Conservation (phyloP, 176 grass and related monocot genomes). For the Melocanna baccifera region DNA sequence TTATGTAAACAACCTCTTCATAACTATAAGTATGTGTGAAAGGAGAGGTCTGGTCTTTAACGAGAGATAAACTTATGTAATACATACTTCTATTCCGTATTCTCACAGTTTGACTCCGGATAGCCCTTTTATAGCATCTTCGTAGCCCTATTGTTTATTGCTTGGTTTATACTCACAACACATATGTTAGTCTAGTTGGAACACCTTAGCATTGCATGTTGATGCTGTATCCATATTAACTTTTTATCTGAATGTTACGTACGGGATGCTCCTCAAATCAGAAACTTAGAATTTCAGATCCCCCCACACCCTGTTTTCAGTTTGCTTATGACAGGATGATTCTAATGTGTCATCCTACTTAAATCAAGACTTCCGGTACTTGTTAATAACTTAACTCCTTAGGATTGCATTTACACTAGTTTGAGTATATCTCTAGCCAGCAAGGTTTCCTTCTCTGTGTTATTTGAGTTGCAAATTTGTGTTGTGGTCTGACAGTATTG, state of each 20-base stretch:
- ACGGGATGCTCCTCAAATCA: neutral
- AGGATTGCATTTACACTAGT: slow-evolving; percentile 9
- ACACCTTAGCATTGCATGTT: neutral
- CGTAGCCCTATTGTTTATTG: too few relatives aligned
- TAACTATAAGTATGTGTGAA: too few relatives aligned
- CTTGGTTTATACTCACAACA: too few relatives aligned
- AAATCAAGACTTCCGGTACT: neutral
- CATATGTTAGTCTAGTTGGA: neutral
- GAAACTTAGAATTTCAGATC: neutral
- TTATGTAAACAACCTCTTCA: too few relatives aligned
- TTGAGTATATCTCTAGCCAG: neutral
- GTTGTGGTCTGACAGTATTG: neutral
- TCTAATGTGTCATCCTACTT: neutral
- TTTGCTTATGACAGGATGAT: neutral
- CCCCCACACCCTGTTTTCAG: neutral
- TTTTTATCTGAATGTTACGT: neutral
- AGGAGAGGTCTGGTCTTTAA: too few relatives aligned
- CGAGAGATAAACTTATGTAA: too few relatives aligned
- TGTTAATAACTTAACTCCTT: neutral
- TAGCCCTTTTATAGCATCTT: too few relatives aligned
- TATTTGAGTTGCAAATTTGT: slow-evolving; percentile 6
- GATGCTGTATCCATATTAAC: neutral
- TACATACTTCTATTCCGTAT: too few relatives aligned
- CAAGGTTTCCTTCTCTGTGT: neutral
- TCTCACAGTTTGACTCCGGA: too few relatives aligned